A percentile compares a stretch with the other conserved stretches of the same genome.
These are phyloP conservation scores for Scedosporium boydii DNA, from an alignment of 2,329 filamentous ascomycete genomes.

Conservation along the genomic window DNA sequence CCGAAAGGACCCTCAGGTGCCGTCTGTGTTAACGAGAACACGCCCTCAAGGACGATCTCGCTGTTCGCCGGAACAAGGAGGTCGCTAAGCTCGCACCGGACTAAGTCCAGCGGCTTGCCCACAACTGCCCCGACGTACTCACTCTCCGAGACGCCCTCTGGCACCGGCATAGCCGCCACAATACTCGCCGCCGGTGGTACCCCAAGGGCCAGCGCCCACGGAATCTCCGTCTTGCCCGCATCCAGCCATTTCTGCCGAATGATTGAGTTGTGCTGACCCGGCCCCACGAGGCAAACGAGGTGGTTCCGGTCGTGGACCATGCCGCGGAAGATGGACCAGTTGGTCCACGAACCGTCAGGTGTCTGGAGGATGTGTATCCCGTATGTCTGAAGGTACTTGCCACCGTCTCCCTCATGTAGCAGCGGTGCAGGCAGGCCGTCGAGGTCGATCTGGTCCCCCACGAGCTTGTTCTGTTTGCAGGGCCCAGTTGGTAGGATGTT, in stretches of 20 bases:
- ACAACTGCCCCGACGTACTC: constrained; percentile 37
- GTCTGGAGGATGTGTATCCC: constrained; percentile 37
- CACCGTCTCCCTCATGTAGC: constrained; percentile 35
- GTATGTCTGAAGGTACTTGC: constrained; percentile 40
- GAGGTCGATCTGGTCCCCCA: constrained; percentile 30
- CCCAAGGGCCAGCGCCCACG: constrained; percentile 37
- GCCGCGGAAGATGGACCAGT: constrained; percentile 33
- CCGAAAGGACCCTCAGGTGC: constrained; percentile 39
- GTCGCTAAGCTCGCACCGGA: constrained; percentile 42
- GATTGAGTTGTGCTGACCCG: constrained; percentile 35
- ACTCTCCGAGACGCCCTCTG: constrained; percentile 35
- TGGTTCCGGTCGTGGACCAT: constrained; percentile 36
- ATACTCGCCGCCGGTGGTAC: constrained; percentile 39
- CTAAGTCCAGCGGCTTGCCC: constrained; percentile 33
- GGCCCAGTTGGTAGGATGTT: constrained; percentile 24
- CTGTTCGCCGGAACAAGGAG: constrained; percentile 36
- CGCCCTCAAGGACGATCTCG: constrained; percentile 43
- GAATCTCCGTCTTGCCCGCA: constrained; percentile 30
- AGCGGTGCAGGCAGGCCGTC: constrained; percentile 28
- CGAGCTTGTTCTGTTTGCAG: constrained; percentile 31
- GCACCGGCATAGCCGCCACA: constrained; percentile 37
- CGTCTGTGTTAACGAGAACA: constrained; percentile 31
- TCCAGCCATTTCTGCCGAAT: constrained; percentile 38
- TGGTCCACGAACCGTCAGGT: constrained; percentile 35
- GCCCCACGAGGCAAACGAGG: constrained; percentile 29